Conservation (phyloP, 2,329 filamentous ascomycete genomes). For the Botrytis aclada region DNA sequence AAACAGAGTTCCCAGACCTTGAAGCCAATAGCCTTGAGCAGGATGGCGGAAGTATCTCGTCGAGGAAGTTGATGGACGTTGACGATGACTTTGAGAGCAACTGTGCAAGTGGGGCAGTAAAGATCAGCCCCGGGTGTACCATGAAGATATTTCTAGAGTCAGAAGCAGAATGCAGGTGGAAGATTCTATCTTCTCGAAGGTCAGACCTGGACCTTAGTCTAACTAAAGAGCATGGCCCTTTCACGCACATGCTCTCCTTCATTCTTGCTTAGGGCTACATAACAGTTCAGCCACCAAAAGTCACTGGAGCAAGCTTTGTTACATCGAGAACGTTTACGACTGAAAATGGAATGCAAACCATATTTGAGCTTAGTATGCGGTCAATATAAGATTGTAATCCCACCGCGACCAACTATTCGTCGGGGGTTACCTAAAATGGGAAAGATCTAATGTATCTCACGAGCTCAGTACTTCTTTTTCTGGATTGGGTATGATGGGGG, state of each 20-base stretch:
- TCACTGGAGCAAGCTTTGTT: neutral
- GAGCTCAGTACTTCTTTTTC: neutral
- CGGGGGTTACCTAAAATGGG: rapidly evolving
- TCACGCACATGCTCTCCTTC: neutral
- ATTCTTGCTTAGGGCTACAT: neutral
- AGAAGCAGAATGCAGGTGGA: neutral
- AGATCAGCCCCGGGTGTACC: neutral
- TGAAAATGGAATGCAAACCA: neutral
- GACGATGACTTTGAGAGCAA: neutral
- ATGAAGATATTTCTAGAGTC: neutral
- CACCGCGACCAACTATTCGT: rapidly evolving
- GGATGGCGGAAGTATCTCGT: neutral
- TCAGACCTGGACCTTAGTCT: neutral
- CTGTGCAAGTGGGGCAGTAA: neutral
- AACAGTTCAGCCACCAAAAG: neutral
- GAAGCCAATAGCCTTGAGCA: neutral
- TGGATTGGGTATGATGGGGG: no score
- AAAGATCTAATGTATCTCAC: neutral
- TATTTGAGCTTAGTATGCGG: neutral
- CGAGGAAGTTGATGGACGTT: neutral
- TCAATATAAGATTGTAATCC: neutral
- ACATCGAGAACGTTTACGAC: neutral
- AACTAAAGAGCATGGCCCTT: neutral
- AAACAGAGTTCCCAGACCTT: neutral
- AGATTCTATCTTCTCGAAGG: neutral